A percentile compares a stretch with the other conserved stretches of the same genome.
Conservation (phyloP, 2,329 filamentous ascomycete genomes). For the Pestalotiopsis sp. region DNA sequence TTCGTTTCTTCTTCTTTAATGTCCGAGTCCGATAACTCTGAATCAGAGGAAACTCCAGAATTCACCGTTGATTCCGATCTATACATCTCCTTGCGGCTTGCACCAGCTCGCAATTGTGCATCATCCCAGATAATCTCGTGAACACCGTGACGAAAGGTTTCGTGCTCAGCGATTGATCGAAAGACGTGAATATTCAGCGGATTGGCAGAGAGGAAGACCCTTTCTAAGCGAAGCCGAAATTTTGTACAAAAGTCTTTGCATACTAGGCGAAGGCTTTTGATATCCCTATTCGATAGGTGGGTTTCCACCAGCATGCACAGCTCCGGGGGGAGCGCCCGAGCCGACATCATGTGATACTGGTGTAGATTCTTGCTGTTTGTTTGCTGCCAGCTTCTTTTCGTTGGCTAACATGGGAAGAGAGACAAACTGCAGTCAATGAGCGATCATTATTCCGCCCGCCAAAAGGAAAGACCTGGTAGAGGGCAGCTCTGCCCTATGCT, state of each 20-base stretch:
- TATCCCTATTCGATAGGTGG: conserved; percentile 26
- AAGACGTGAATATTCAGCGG: conserved; percentile 39
- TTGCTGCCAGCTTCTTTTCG: too few species aligned
- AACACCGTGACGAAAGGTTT: conserved; percentile 32
- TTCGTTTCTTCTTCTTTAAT: neutral
- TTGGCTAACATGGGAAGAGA: too few species aligned
- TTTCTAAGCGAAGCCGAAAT: conserved; percentile 30
- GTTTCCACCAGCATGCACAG: neutral
- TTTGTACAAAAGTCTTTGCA: conserved; percentile 19
- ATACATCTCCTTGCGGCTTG: neutral
- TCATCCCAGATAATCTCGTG: conserved; percentile 45
- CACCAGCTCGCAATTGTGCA: conserved; percentile 13
- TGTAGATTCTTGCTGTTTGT: too few species aligned
- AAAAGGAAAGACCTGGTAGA: too few species aligned
- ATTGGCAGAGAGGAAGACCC: conserved; percentile 44
- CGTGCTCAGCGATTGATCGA: conserved; percentile 37
- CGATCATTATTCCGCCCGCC: too few species aligned
- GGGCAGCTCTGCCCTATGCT: too few species aligned
- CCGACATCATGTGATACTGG: neutral
- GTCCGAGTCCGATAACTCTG: too few species aligned
- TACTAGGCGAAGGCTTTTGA: conserved; percentile 31
- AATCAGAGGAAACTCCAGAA: too few species aligned
- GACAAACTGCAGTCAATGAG: too few species aligned
- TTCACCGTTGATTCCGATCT: too few species aligned
- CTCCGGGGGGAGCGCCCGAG: neutral